Conservation (phyloP, 345 rosid species). For the Brassica napus region DNA sequence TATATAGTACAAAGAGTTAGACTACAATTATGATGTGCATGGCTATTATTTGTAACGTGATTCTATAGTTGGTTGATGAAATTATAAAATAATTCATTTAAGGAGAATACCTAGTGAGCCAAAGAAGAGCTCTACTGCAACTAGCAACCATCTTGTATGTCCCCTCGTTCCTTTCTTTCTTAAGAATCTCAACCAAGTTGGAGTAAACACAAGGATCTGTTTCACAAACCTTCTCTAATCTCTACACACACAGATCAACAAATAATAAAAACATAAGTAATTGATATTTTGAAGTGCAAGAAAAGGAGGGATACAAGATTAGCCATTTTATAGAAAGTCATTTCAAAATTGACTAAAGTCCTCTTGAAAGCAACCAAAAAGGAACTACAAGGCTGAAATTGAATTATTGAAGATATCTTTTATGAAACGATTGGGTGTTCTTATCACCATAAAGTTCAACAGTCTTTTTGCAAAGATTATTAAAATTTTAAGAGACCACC, state of each 20-base stretch:
- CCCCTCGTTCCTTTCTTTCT: constrained; percentile 67
- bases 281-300: neutral
- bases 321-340: constrained; percentile 3
- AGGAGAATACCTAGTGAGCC: constrained; percentile 80
- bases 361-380: constrained; percentile 29
- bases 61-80: neutral
- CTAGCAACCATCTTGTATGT: constrained; percentile 54
- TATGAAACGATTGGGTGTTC: constrained; percentile 16
- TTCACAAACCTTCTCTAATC: constrained; percentile 64
- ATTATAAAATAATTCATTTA: neutral
- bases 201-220: constrained; percentile 57
- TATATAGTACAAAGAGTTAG: neutral
- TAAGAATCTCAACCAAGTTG: constrained; percentile 68
- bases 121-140: constrained; percentile 74
- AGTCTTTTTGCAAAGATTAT: neutral
- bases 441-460: constrained; percentile 26
- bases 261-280: neutral
- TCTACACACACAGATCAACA: constrained; percentile 46
- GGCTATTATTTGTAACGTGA: neutral
- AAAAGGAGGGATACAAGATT: neutral
- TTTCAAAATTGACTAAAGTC: constrained; percentile 22
- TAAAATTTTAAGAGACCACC: constrained; percentile 11
- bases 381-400: constrained; percentile 4
- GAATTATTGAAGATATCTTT: constrained; percentile 23
- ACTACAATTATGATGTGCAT: neutral